These are phyloP conservation scores for Penicillium sclerotigenum DNA, from an alignment of 2,329 filamentous ascomycete genomes.

Conservation along the genomic window DNA sequence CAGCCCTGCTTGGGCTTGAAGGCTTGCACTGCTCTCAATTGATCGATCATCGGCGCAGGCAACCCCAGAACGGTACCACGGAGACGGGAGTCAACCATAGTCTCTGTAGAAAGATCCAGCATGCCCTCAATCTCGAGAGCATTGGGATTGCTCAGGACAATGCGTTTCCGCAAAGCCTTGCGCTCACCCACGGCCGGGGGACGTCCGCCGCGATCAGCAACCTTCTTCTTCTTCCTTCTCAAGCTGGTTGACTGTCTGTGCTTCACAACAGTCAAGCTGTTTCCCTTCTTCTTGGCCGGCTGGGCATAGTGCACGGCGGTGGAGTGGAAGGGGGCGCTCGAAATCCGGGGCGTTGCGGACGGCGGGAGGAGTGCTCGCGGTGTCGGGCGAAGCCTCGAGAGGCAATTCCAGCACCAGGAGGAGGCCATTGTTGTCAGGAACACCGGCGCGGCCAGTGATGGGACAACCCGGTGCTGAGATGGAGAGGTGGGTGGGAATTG, in stretches of 20 bases:
- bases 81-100: constrained; percentile 54
- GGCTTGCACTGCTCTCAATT: constrained; percentile 76
- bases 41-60: constrained; percentile 68
- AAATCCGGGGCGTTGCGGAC: constrained; percentile 45
- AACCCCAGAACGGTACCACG: constrained; percentile 68
- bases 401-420: constrained; percentile 58
- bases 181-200: constrained; percentile 73
- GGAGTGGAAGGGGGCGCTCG: constrained; percentile 46
- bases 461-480: constrained; percentile 27
- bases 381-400: constrained; percentile 48
- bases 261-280: constrained; percentile 28
- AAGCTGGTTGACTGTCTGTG: constrained; percentile 40
- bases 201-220: constrained; percentile 47
- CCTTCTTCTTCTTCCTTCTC: constrained; percentile 47
- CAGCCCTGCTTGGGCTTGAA: constrained; percentile 91
- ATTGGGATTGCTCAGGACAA: constrained; percentile 91
- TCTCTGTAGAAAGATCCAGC: constrained; percentile 56
- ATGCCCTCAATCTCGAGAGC: constrained; percentile 73
- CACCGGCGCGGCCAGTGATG: constrained; percentile 35
- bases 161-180: constrained; percentile 80
- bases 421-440: constrained; percentile 51
- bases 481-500: constrained; percentile 17
- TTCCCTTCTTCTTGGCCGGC: constrained; percentile 51
- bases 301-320: constrained; percentile 38
- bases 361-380: constrained; percentile 39